Conservation (phyloP, 805 yeast species). For the Barnettozyma sp. region DNA sequence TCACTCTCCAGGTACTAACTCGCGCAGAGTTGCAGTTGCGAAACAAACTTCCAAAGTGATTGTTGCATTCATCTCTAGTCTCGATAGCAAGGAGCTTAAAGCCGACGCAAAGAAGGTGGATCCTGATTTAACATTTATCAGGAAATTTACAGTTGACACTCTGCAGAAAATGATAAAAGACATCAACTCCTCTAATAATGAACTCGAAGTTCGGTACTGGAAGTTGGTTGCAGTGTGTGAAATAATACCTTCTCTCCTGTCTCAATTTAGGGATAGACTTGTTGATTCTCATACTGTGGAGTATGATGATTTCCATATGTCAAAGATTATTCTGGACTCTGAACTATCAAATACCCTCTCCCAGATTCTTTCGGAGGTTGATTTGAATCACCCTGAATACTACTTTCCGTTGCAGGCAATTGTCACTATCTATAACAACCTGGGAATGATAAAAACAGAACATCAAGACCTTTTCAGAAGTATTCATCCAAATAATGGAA, state of each 20-base stretch:
- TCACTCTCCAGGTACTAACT: conserved; percentile 25
- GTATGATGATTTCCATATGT: conserved; percentile 56
- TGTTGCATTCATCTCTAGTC: conserved; percentile 54
- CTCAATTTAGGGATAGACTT: conserved; percentile 16
- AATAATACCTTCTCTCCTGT: conserved; percentile 22
- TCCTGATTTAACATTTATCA: conserved; percentile 62
- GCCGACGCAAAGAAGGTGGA: conserved; percentile 48
- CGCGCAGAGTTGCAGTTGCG: conserved; percentile 51
- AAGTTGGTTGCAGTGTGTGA: conserved; percentile 38
- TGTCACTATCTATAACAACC: conserved; percentile 49
- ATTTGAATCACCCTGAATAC: conserved; percentile 66
- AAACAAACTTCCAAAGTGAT: conserved; percentile 56
- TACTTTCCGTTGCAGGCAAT: conserved; percentile 51
- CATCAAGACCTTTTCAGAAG: conserved; percentile 53
- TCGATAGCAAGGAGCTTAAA: conserved; percentile 27
- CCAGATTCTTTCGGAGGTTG: conserved; percentile 54
- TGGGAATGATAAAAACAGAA: conserved; percentile 50
- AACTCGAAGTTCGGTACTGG: conserved; percentile 42
- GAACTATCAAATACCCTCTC: conserved; percentile 54
- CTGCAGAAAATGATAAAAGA: conserved; percentile 57
- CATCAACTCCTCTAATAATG: conserved; percentile 29
- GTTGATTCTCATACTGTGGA: conserved; percentile 33
- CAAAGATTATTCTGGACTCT: conserved; percentile 62
- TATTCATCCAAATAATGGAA: conserved; percentile 29
- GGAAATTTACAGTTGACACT: conserved; percentile 68